These are phyloP conservation scores for Fagopyrum homotropicum DNA, from an alignment of 148 eudicot genomes.

Conservation along the genomic window DNA sequence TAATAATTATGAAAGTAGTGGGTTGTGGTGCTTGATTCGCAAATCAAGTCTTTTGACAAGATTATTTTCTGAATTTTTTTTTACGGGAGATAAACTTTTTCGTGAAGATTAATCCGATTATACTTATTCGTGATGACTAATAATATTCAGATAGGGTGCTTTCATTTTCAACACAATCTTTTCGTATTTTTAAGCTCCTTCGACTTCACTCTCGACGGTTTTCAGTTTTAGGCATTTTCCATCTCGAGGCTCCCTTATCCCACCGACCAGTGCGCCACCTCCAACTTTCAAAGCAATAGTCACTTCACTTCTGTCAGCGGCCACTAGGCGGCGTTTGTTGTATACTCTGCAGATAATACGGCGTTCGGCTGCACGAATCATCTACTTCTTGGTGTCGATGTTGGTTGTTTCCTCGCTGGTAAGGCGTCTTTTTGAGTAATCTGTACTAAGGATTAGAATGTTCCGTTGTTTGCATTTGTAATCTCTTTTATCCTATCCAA, in stretches of 20 bases:
- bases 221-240: background rate
- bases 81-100: no score
- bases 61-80: no score
- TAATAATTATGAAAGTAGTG: no score
- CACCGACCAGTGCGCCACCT: background rate
- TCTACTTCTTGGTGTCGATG: background rate
- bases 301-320: background rate
- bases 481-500: background rate
- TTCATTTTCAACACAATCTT: no score
- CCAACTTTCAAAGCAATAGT: background rate
- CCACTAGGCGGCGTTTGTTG: background rate
- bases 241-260: conserved; percentile 1
- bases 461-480: background rate
- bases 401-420: background rate
- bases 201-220: no score
- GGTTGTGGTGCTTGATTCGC: no score
- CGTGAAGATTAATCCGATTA: no score
- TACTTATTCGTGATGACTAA: no score
- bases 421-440: background rate
- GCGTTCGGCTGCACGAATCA: background rate
- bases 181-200: no score
- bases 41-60: no score
- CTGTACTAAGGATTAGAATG: background rate
- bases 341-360: background rate
- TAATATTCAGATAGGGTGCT: no score